phyloP scores from a whole-genome alignment of 2,329 filamentous ascomycete species.

The Dactylellina sp. region DNA sequence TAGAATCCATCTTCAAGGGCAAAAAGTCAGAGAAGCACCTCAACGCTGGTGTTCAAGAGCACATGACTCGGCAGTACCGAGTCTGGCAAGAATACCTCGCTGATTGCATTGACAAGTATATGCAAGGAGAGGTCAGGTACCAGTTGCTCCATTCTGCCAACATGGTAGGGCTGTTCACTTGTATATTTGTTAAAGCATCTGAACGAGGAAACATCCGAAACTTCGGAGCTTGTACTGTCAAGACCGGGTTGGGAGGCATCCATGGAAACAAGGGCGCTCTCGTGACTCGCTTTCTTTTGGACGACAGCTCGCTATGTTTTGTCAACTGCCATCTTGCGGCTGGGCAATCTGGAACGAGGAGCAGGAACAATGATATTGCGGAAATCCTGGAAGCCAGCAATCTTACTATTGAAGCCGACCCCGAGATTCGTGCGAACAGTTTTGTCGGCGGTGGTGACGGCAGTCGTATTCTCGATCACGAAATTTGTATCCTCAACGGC shows the following conservation, averaged over 20 bases:
- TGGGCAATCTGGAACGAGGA: constrained; percentile 87
- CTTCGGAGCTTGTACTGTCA: constrained; percentile 83
- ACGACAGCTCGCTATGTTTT: constrained; percentile 94
- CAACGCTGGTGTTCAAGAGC: constrained; percentile 78
- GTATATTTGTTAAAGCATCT: constrained; percentile 88
- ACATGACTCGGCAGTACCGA: constrained; percentile 97
- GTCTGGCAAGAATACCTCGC: constrained; percentile 94
- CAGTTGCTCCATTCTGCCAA: constrained; percentile 87
- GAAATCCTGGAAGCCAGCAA: constrained; percentile 84
- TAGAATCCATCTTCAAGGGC: constrained; percentile 83
- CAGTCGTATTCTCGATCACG: constrained; percentile 93
- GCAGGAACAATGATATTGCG: constrained; percentile 91
- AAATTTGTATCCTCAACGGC: constrained; percentile 95
- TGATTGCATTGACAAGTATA: constrained; percentile 82
- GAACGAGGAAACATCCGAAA: constrained; percentile 81
- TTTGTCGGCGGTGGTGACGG: constrained; percentile 95
- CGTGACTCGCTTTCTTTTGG: constrained; percentile 88
- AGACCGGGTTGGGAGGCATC: constrained; percentile 92
- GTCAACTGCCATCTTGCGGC: constrained; percentile 97
- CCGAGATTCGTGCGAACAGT: constrained; percentile 76
- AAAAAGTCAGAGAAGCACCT: constrained; percentile 85
- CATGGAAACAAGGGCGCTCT: constrained; percentile 98
- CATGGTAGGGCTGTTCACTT: constrained; percentile 94
- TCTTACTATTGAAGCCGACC: constrained; percentile 78
- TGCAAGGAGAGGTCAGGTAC: constrained; percentile 81